phyloP scores from a whole-genome alignment of 495 filamentous ascomycete species.

The Hypoxylon intermedium region DNA sequence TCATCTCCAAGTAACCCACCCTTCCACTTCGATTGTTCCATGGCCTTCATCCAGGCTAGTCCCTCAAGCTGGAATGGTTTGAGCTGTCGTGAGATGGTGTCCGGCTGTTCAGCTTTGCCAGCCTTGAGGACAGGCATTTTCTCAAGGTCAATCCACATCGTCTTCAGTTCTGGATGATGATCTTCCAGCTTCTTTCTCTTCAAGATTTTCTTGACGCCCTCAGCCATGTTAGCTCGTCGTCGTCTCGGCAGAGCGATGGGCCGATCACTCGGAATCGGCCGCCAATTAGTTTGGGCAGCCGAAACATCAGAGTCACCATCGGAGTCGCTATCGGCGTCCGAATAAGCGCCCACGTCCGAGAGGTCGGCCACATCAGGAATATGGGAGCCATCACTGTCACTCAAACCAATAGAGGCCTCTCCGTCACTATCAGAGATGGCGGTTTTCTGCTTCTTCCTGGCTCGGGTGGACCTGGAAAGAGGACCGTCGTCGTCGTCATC shows the following conservation, averaged over 20 bases:
- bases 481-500: not conserved
- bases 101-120: slow-evolving; percentile 74
- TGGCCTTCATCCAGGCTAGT: slow-evolving; percentile 88
- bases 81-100: slow-evolving; percentile 76
- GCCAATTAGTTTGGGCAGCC: not conserved
- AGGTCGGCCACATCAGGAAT: not conserved
- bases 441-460: no score
- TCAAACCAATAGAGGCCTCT: no score
- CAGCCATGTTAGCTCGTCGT: no score
- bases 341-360: not conserved
- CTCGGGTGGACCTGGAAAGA: no score
- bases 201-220: not conserved
- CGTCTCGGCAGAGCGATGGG: not conserved
- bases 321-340: not conserved
- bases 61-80: slow-evolving; percentile 95
- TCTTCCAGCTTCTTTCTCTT: slow-evolving; percentile 67
- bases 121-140: slow-evolving; percentile 69
- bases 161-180: slow-evolving; percentile 76
- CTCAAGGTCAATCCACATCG: slow-evolving; percentile 83
- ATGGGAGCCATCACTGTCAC: no score
- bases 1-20: slow-evolving; percentile 93
- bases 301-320: not conserved
- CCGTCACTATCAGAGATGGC: no score
- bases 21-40: slow-evolving; percentile 83
- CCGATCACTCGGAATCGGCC: not conserved